Conservation (phyloP, 106 monocot species). For the Narthecium ossifragum region DNA sequence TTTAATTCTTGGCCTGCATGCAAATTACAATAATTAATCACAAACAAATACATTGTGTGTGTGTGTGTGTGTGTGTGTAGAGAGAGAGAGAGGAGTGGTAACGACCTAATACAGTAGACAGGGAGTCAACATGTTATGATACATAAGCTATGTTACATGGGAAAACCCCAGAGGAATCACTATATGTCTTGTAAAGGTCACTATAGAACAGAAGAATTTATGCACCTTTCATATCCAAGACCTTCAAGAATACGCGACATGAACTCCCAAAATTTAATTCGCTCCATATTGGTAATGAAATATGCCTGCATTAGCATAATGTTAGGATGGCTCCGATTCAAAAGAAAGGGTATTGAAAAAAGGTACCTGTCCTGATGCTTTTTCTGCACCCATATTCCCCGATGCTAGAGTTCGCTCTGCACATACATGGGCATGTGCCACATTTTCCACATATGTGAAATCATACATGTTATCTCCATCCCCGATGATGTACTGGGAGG, state of each 20-base stretch:
- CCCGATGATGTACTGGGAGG: conserved; percentile 74
- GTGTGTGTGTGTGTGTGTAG: no score
- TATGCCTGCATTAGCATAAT: conserved; percentile 49
- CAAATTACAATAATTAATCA: no score
- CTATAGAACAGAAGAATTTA: background rate
- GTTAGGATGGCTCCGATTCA: conserved; percentile 6
- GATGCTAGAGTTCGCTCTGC: conserved; percentile 86
- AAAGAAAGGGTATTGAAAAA: background rate
- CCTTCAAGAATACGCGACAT: conserved; percentile 86
- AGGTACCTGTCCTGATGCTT: conserved; percentile 63
- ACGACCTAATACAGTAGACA: no score
- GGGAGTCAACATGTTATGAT: no score
- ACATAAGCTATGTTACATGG: no score
- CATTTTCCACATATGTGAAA: conserved; percentile 99
- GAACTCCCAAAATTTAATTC: conserved; percentile 98
- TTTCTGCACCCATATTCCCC: conserved; percentile 32
- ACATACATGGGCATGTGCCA: conserved; percentile 93
- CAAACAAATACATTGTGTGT: no score
- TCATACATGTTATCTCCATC: conserved; percentile 92
- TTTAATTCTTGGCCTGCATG: conserved; percentile 81
- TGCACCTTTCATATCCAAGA: conserved; percentile 91
- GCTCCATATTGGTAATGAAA: conserved; percentile 92
- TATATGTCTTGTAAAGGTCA: no score
- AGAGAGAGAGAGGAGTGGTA: no score
- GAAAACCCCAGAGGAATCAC: no score